phyloP scores from a whole-genome alignment of 768 basidiomycete genomes.

The Boletus patriciae region DNA sequence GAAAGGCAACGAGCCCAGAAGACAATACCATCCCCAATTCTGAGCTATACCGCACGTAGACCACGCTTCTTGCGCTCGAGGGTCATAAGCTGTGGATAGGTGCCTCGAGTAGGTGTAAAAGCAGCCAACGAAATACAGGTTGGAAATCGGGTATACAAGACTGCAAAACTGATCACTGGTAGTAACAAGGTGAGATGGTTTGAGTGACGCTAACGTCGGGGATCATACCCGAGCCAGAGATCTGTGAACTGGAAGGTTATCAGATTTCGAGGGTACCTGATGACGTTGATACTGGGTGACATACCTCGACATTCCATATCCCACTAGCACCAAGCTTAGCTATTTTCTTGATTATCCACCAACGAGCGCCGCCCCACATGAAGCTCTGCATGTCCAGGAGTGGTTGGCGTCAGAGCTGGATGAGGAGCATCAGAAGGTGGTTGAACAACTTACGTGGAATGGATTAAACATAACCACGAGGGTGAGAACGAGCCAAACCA shows the following conservation, averaged over 20 bases:
- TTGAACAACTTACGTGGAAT: conserved; percentile 49
- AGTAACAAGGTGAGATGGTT: conserved; percentile 6
- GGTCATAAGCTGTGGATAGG: conserved; percentile 13
- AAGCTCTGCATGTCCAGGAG: conserved; percentile 47
- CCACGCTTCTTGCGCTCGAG: conserved; percentile 48
- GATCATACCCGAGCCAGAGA: conserved; percentile 82
- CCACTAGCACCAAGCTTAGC: conserved; percentile 70
- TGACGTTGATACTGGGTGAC: background rate
- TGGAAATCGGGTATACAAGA: conserved; percentile 70
- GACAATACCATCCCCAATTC: conserved; percentile 63
- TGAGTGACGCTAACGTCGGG: background rate
- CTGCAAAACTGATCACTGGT: conserved; percentile 81
- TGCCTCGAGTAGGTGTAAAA: conserved; percentile 47
- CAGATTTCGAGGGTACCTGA: conserved; percentile 1
- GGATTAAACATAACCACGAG: conserved; percentile 70
- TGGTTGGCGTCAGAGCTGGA: background rate
- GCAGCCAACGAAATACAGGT: conserved; percentile 74
- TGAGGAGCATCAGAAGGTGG: background rate
- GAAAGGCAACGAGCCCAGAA: conserved; percentile 66
- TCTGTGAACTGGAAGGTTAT: conserved; percentile 60
- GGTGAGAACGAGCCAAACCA: conserved; percentile 75
- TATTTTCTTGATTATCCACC: conserved; percentile 74
- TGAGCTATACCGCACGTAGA: conserved; percentile 38
- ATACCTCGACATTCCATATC: conserved; percentile 70
- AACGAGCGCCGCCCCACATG: conserved; percentile 44